A percentile compares a stretch with the other conserved stretches of the same genome.
phyloP scores from a whole-genome alignment of 495 filamentous ascomycete species.

The Aspergillus affinis region DNA sequence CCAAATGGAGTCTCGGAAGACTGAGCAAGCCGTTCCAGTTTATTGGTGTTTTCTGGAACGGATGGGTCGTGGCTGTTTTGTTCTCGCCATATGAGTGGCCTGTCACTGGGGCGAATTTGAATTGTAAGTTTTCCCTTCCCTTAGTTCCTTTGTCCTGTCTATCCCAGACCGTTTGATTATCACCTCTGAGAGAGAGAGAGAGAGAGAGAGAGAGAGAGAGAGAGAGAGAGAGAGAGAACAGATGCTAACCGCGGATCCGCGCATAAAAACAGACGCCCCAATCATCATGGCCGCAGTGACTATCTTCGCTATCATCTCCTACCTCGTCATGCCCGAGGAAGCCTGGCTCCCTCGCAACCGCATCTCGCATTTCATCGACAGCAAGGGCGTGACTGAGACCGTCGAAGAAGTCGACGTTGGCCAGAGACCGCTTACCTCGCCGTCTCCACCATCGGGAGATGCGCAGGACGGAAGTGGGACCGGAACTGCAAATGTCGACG shows the following conservation, averaged over 20 bases:
- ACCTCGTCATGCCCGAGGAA: conserved; percentile 49
- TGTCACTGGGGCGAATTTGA: conserved; percentile 44
- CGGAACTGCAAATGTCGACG: background rate
- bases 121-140: conserved; percentile 34
- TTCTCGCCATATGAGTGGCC: conserved; percentile 50
- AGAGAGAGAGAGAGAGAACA: no score
- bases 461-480: background rate
- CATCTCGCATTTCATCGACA: conserved; percentile 47
- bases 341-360: conserved; percentile 45
- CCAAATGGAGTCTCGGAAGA: conserved; percentile 43
- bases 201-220: no score
- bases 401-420: conserved; percentile 17
- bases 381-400: conserved; percentile 37
- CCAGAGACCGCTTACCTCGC: background rate
- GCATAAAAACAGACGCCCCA: conserved; percentile 36
- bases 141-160: background rate
- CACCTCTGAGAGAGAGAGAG: no score
- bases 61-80: conserved; percentile 49
- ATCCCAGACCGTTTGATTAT: background rate
- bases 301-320: conserved; percentile 46
- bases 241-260: background rate
- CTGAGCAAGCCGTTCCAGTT: conserved; percentile 50
- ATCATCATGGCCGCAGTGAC: conserved; percentile 52
- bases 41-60: conserved; percentile 51
- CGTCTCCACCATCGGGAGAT: background rate